These are phyloP conservation scores for Hygrophila difformis DNA, from an alignment of 257 asterid genomes.

Conservation along the genomic window DNA sequence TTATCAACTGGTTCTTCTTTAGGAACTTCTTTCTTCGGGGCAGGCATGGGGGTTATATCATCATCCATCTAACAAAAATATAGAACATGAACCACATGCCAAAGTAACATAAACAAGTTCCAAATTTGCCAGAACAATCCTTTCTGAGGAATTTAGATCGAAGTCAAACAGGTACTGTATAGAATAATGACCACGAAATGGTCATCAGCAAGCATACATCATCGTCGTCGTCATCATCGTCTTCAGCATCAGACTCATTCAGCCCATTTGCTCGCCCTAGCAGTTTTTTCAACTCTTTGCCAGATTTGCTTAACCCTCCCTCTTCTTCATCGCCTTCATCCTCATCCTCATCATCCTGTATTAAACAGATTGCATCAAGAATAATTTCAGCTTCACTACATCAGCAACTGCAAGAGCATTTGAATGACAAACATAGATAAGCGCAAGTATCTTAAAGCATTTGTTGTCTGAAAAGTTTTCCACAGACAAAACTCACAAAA, in stretches of 20 bases:
- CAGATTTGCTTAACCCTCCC: constrained; percentile 90
- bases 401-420: constrained; percentile 7
- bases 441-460: too few relatives aligned
- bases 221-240: constrained; percentile 81
- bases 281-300: constrained; percentile 90
- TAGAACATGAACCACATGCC: constrained; percentile 1
- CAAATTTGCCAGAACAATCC: constrained; percentile 4
- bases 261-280: constrained; percentile 87
- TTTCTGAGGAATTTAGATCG: neutral
- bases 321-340: constrained; percentile 77
- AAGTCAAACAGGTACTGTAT: neutral
- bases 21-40: constrained; percentile 75
- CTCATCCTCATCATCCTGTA: constrained; percentile 92
- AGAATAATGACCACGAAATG: neutral
- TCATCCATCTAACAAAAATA: constrained; percentile 47
- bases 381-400: constrained; percentile 11
- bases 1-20: constrained; percentile 78
- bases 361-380: constrained; percentile 9
- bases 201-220: constrained; percentile 47
- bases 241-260: constrained; percentile 79
- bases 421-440: too few relatives aligned
- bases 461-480: too few relatives aligned
- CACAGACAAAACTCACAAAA: too few relatives aligned
- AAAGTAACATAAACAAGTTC: constrained; percentile 3
- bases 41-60: constrained; percentile 69